Evolutionary conservation across 2,329 filamentous ascomycete species (phyloP).

Genomic region (Colletotrichum paranaense): DNA sequence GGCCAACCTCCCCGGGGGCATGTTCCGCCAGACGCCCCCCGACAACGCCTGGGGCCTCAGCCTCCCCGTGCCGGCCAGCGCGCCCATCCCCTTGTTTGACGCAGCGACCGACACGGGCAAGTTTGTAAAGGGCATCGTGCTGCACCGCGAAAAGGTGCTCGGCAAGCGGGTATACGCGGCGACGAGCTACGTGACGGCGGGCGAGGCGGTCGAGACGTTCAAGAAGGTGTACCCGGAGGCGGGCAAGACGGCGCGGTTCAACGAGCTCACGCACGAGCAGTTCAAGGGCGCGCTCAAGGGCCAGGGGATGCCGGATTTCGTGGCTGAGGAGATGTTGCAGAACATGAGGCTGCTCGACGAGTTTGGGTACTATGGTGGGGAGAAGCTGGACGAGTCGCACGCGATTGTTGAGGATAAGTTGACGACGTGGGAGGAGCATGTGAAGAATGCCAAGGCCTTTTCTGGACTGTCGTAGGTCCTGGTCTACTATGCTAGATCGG

Average conservation of each 20-base stretch:
- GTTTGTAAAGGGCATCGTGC: slow-evolving; percentile 46
- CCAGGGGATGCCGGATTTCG: slow-evolving; percentile 36
- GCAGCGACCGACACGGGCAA: slow-evolving; percentile 53
- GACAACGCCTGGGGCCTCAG: slow-evolving; percentile 47
- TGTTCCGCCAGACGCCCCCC: slow-evolving; percentile 42
- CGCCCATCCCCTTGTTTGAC: slow-evolving; percentile 49
- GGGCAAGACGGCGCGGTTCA: slow-evolving; percentile 46
- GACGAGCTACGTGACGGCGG: slow-evolving; percentile 48
- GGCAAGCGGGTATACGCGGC: slow-evolving; percentile 51
- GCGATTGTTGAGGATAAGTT: slow-evolving; percentile 49
- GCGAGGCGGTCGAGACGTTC: slow-evolving; percentile 44
- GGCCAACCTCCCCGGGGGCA: slow-evolving; percentile 55
- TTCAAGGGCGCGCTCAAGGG: slow-evolving; percentile 49
- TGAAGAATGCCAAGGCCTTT: slow-evolving; percentile 47
- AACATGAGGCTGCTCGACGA: slow-evolving; percentile 55
- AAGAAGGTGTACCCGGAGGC: slow-evolving; percentile 46
- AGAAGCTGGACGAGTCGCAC: slow-evolving; percentile 45
- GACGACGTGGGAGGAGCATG: slow-evolving; percentile 51
- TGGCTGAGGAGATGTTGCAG: slow-evolving; percentile 52
- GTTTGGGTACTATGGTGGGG: slow-evolving; percentile 54
- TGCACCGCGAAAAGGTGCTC: slow-evolving; percentile 37
- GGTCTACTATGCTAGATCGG: not conserved
- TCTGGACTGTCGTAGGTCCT: slow-evolving; percentile 47
- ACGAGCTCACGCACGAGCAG: slow-evolving; percentile 45
- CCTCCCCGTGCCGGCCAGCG: slow-evolving; percentile 44